phyloP scores from a whole-genome alignment of 192 early-diverging fungal species.

The Dissophora globulifera region DNA sequence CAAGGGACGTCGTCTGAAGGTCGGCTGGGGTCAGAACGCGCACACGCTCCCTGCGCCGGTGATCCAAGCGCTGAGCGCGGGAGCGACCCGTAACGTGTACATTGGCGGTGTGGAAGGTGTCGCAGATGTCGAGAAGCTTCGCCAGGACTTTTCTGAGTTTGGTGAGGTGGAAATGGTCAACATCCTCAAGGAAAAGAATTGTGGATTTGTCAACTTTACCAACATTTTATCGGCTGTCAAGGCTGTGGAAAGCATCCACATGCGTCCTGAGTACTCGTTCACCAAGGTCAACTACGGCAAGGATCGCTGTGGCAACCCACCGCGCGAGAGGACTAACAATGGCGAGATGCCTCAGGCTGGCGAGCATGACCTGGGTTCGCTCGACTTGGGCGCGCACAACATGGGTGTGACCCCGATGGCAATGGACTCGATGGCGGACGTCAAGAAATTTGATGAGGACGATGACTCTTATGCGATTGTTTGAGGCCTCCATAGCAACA shows the following conservation, averaged over 20 bases:
- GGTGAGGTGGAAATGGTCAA: constrained; percentile 92
- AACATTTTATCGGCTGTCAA: constrained; percentile 79
- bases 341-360: neutral
- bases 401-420: no score
- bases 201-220: constrained; percentile 89
- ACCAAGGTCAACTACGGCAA: constrained; percentile 85
- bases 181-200: constrained; percentile 83
- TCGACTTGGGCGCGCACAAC: no score
- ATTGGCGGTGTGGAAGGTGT: constrained; percentile 74
- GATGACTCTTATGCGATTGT: no score
- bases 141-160: constrained; percentile 80
- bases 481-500: no score
- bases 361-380: no score
- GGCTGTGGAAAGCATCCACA: constrained; percentile 77
- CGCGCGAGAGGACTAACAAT: constrained; percentile 48
- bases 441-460: no score
- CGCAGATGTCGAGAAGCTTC: constrained; percentile 75
- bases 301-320: constrained; percentile 87
- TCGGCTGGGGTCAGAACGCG: constrained; percentile 84
- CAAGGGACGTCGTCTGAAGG: constrained; percentile 78
- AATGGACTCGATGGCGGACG: no score
- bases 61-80: constrained; percentile 64
- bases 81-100: constrained; percentile 86
- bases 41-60: constrained; percentile 62
- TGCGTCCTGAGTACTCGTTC: constrained; percentile 67